Evolutionary conservation across 2,329 filamentous ascomycete species (phyloP), one percentile per base, ranked within the genome.

Genomic region (Calonectria ilicicola): DNA sequence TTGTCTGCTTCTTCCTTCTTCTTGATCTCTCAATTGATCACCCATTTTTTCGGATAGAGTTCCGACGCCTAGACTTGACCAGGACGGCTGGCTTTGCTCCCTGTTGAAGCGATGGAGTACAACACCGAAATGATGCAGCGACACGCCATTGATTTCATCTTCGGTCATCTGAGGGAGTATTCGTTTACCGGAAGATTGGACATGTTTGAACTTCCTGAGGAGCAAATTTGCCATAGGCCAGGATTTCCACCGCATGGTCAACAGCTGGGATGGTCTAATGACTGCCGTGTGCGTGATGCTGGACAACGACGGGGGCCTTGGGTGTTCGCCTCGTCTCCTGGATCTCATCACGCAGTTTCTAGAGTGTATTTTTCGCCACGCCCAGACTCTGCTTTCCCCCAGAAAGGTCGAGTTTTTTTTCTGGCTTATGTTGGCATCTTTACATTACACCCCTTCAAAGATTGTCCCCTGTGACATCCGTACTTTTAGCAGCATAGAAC

Each of bases 201-300:
- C 42, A 78, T 78, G 70, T 76, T 78, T 35, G 74, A 66, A 10
- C 27, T 44, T 19, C 72, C 75, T 9, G 53, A 65, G 46, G 72
- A 65, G 19, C 69, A 73, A 8, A 73, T 78, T 78, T 21, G 69
- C 71, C 9, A n/a, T 4, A 7, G 23, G 38, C 69, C 10, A 56
- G 53, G 10, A 32, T 67, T 17, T 38, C 49, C 32, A 64, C 65
- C 17, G 40, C 8, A 58, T 47, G 17, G 67, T 78, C 3, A 66
- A 38, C 7, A 53, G 56, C 1, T 80, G 77, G 78, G 73, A 68
- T 1, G 47, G 51, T 6, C 74, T 65, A 38, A 69, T 77, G 56
- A 72, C 78, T 63, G 75, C 73, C 32, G 26, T 83, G 19, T 82
- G 79, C 66, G 72, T 81, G 19, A 71, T 82, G 9, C 75, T 83